Evolutionary conservation across 805 yeast species (phyloP), one percentile per base, ranked within the genome.

Genomic region (Priceomyces fermenticarens): DNA sequence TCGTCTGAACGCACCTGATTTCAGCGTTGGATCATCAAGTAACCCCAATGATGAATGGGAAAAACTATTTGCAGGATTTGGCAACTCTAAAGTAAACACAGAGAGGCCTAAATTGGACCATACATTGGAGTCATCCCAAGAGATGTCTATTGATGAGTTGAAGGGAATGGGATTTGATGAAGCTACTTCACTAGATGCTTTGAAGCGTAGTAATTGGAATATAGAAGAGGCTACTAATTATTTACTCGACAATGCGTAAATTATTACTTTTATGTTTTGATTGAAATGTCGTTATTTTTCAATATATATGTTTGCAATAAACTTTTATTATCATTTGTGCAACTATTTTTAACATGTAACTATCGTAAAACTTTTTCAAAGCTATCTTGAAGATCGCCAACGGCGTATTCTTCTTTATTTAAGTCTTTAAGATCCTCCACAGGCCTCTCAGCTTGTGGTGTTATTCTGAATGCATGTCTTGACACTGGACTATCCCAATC

Each of bases 101-200:
- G 41, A 35, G 14, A 35, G 39, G 12, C 32, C 42, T 27, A 33
- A 30, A 11, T 30, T 41, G 15, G 16, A n/a, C 11, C 30, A 33
- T 12, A 6, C 28, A 65, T 41, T 14, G 23, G 31, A 38, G 5
- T 27, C 30, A n/a, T 29, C 43, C 5, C 80, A 80, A 16, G 72
- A 75, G 17, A 68, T 75, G 2, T 86, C 91, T 1, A 70, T 88
- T 34, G 84, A 81, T 51, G 95, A 90, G 60, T 69, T 90, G 47
- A 79, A 81, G 15, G 89, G 90, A 28, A 90, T 90, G 97, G 98
- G 98, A 2, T 90, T 90, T 57, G 75, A 80, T 12, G 73, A 75
- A 47, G 69, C 71, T 0, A 82, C 80, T 39, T 88, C 91, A 1
- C 52, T 75, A 5, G 73, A 70, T 9, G 97, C 97, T 5, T 70